phyloP scores from a whole-genome alignment of 257 asterid species.

The Schizonepeta tenuifolia region DNA sequence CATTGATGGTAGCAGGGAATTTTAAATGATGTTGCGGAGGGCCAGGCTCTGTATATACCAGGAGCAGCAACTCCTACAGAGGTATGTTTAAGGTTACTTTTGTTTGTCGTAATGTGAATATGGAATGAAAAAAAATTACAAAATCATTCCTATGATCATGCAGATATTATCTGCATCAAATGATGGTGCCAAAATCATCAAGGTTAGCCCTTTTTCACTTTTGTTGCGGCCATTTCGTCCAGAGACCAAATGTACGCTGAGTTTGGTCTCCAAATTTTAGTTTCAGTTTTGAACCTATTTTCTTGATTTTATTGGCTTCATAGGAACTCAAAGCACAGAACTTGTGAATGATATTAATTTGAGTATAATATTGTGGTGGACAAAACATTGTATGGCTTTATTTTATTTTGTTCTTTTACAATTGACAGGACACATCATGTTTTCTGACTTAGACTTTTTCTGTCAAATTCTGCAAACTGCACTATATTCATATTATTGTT shows the following conservation, averaged over 20 bases:
- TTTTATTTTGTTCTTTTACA: background rate
- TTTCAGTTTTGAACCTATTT: no score
- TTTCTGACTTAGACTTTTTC: background rate
- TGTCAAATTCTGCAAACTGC: background rate
- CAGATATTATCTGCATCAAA: constrained; percentile 70
- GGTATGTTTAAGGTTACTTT: constrained; percentile 41
- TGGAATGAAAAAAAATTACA: constrained; percentile 10
- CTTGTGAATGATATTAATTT: background rate
- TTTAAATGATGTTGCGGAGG: constrained; percentile 52
- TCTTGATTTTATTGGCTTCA: no score
- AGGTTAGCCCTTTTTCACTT: constrained; percentile 44
- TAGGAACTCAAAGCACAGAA: no score
- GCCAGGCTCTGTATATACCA: constrained; percentile 71
- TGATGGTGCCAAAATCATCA: constrained; percentile 76
- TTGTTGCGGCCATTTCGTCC: background rate
- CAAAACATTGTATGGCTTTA: background rate
- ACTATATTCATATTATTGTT: background rate
- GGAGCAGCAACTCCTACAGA: constrained; percentile 94
- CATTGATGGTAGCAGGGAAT: constrained; percentile 60
- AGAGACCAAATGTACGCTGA: background rate
- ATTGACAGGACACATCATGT: background rate
- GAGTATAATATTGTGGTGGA: background rate
- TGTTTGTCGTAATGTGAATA: background rate
- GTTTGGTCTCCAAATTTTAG: background rate
- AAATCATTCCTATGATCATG: constrained; percentile 28